Base-by-base conservation (phyloP, 768 basidiomycete species). In the Pisolithus orientalis region DNA sequence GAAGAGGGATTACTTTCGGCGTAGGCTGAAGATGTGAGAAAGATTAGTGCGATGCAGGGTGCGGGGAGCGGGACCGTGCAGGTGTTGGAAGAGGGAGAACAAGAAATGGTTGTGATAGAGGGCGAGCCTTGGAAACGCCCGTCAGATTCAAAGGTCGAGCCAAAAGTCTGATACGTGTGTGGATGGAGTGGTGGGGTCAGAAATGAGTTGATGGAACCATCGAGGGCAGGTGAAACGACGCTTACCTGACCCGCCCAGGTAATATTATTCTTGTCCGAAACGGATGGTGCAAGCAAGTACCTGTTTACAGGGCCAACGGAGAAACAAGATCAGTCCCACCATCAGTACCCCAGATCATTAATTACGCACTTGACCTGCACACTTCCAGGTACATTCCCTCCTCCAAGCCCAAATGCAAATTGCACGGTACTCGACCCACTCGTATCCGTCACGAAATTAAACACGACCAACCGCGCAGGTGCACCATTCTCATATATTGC, bases 401-500 rank as follows among this genome's bases (percentile, higher is more conserved):
- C 51, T 2, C 54, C 53, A 43, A 64, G 52, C 10, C 55, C 56
- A 27, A 50, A 49, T 47, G 50, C 39, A 10, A 56, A 53, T 27
- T 61, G 73, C 5, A 58, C 68, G 53, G 68, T 65, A 59, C 63
- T 68, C 3, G 69, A 72, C 29, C 77, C 77, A 5, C 63, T 67
- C 0, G 65, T 40, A 55, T 80, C 78, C 28, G 65, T 62, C 27
- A 78, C 64, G 53, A 68, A 80, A 66, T 82, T 82, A 71, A 82
- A 68, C 24, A 79, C 59, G 10, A 70, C 75, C 4, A 79, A 58
- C 47, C 73, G 65, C 9, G 68, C 59, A 8, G 76, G 70, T 24
- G 69, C 37, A 27, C 80, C 80, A 52, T 84, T 76, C 62, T 91
- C 87, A 64, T 90, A 90, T 50, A 91, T 76, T 7, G 77, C 85